These are phyloP conservation scores for Hsuehochloa calcarea DNA, from an alignment of 176 grass and related monocot genomes.

Conservation along the genomic window DNA sequence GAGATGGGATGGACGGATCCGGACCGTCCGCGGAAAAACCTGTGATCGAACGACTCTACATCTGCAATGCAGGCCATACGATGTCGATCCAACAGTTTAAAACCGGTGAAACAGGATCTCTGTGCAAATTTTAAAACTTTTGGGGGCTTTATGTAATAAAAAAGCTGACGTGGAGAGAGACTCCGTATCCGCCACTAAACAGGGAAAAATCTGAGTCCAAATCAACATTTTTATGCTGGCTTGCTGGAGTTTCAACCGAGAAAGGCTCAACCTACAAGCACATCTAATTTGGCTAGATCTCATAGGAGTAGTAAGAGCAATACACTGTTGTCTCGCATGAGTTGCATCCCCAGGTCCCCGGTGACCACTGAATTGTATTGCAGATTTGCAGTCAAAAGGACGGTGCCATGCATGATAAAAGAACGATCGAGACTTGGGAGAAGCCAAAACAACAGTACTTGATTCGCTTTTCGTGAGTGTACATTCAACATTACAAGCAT, in stretches of 20 bases:
- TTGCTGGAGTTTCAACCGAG: background rate
- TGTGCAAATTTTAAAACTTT: too few species aligned
- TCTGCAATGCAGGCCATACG: too few species aligned
- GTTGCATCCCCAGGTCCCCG: background rate
- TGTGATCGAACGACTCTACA: too few species aligned
- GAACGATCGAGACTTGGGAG: background rate
- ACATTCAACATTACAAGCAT: conserved; percentile 47
- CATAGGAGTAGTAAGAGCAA: background rate
- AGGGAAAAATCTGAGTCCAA: background rate
- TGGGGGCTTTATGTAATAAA: too few species aligned
- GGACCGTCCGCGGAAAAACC: too few species aligned
- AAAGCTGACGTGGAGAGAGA: too few species aligned
- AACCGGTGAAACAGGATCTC: too few species aligned
- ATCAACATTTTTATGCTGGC: background rate
- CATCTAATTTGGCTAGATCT: background rate
- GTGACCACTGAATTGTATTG: background rate
- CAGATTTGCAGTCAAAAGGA: background rate
- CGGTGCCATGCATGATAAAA: background rate
- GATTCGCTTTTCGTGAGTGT: background rate
- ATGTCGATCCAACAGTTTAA: too few species aligned
- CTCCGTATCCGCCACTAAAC: background rate
- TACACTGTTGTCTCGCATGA: background rate
- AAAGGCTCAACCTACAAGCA: background rate
- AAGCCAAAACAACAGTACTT: background rate
- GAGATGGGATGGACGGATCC: too few species aligned